phyloP scores from a whole-genome alignment of 2,329 filamentous ascomycete species.

The Dactylella cylindrospora region DNA sequence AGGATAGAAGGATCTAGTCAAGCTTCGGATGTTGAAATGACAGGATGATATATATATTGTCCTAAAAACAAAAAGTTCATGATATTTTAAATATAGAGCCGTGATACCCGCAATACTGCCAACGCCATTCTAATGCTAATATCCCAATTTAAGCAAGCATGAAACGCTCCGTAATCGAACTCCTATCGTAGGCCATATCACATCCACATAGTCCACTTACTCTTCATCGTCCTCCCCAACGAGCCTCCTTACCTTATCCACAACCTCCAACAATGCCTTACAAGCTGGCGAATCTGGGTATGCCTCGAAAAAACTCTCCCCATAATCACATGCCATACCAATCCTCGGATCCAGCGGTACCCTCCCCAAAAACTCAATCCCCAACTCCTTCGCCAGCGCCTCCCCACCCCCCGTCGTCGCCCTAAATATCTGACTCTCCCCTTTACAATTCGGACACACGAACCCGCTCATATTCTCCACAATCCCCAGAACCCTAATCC shows the following conservation, averaged over 20 bases:
- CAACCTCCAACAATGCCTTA: slow-evolving; percentile 72
- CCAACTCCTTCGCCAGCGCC: slow-evolving; percentile 79
- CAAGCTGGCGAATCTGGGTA: slow-evolving; percentile 93
- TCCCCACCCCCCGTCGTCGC: slow-evolving; percentile 86
- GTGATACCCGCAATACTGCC: slow-evolving; percentile 44
- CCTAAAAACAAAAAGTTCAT: slow-evolving; percentile 25
- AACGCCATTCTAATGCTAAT: slow-evolving; percentile 45
- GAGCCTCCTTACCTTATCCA: slow-evolving; percentile 64
- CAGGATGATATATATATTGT: slow-evolving; percentile 12
- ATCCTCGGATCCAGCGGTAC: slow-evolving; percentile 92
- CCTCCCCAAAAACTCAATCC: slow-evolving; percentile 81
- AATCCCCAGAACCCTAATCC: slow-evolving; percentile 80
- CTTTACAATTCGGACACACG: slow-evolving; percentile 81
- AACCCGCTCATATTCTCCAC: slow-evolving; percentile 99
- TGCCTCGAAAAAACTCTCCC: slow-evolving; percentile 93
- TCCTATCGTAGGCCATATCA: too few species aligned
- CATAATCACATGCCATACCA: slow-evolving; percentile 94
- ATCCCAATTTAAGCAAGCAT: too few species aligned
- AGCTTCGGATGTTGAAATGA: slow-evolving; percentile 34
- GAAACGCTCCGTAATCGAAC: too few species aligned
- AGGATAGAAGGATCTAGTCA: not conserved
- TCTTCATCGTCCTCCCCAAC: slow-evolving; percentile 57
- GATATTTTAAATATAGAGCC: slow-evolving; percentile 26
- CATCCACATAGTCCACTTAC: slow-evolving; percentile 50
- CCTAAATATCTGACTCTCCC: slow-evolving; percentile 72